These are phyloP conservation scores for Cyclospora cayetanensis DNA, from an alignment of 169 alveolate species.

Conservation along the genomic window DNA sequence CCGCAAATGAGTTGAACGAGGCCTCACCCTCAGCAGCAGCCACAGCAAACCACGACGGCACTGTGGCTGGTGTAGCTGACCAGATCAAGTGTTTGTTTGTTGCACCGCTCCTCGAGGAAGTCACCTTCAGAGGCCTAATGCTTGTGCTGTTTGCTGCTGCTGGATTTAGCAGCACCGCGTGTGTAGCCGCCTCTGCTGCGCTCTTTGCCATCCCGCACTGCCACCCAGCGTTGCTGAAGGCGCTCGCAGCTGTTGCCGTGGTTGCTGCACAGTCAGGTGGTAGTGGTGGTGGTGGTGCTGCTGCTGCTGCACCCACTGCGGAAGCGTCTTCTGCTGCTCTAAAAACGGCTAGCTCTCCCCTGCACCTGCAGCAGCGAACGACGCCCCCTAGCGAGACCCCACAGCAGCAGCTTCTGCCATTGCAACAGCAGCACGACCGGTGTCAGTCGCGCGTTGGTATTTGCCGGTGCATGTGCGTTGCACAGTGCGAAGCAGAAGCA, in stretches of 20 bases:
- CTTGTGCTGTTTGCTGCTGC: slow-evolving; percentile 7
- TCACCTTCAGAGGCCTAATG: not conserved
- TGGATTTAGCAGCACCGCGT: not conserved
- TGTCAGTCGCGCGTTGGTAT: not conserved
- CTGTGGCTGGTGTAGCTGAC: not conserved
- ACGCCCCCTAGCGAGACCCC: not conserved
- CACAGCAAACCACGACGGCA: not conserved
- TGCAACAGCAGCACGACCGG: not conserved
- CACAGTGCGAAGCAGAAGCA: not conserved
- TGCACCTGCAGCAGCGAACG: not conserved
- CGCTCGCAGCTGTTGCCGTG: not conserved
- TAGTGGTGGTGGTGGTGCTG: not conserved
- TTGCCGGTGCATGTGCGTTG: not conserved
- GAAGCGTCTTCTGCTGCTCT: not conserved
- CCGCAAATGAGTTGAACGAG: not conserved
- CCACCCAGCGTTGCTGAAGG: not conserved
- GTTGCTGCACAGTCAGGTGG: not conserved
- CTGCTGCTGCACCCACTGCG: not conserved
- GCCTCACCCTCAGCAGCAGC: not conserved
- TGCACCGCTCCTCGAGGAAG: not conserved
- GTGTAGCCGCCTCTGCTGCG: not conserved
- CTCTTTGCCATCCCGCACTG: not conserved
- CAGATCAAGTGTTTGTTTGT: not conserved
- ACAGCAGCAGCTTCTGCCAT: not conserved
- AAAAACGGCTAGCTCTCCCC: not conserved